Conservation (phyloP, 345 rosid genomes). For the Psidium friedrichsthalianum region DNA sequence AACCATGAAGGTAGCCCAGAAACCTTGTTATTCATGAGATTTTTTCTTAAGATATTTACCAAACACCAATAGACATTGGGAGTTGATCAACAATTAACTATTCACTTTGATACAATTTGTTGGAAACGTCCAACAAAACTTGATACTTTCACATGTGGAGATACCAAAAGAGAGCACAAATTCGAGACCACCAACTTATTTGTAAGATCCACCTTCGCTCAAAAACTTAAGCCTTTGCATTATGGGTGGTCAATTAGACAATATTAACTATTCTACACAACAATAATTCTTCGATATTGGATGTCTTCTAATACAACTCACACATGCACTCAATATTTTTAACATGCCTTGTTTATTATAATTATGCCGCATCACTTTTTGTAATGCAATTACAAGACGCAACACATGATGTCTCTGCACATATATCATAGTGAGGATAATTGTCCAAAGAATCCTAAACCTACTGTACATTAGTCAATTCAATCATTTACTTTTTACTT, state of each 20-base stretch:
- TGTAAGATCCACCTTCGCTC: not conserved
- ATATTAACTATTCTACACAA: not conserved
- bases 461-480: not conserved
- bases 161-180: not conserved
- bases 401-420: not conserved
- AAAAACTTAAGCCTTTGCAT: not conserved
- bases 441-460: not conserved
- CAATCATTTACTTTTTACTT: too few relatives aligned
- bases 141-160: fast-evolving
- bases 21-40: too few relatives aligned
- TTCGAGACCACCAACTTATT: not conserved
- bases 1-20: too few relatives aligned
- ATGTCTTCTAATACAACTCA: not conserved
- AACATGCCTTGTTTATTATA: not conserved
- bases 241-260: too few relatives aligned
- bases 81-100: not conserved
- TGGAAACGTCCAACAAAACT: not conserved
- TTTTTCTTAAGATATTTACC: too few relatives aligned
- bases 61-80: not conserved
- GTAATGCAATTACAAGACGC: not conserved
- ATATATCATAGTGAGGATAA: not conserved
- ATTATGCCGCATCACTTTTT: not conserved
- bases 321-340: not conserved
- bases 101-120: not conserved
- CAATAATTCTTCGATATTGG: not conserved